A percentile compares a stretch with the other conserved stretches of the same genome.
Evolutionary conservation across 2,329 filamentous ascomycete genomes (phyloP).

Genomic region (Scedosporium dehoogii): DNA sequence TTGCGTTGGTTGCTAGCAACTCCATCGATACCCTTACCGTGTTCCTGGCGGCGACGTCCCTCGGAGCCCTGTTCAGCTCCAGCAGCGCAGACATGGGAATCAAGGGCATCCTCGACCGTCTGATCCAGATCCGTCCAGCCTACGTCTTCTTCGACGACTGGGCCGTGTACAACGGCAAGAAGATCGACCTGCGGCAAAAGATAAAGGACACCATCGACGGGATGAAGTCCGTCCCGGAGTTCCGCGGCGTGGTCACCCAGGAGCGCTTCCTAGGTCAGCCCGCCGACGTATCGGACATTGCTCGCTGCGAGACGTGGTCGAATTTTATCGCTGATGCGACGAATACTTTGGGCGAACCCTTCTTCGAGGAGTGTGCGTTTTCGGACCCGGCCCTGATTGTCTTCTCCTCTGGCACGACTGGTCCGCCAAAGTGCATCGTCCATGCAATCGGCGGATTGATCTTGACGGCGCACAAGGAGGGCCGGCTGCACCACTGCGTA

Average conservation of each 20-base stretch:
- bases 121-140: slow-evolving; percentile 65
- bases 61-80: slow-evolving; percentile 68
- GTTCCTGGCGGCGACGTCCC: slow-evolving; percentile 57
- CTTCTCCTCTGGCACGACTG: slow-evolving; percentile 75
- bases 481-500: slow-evolving; percentile 35
- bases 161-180: slow-evolving; percentile 70
- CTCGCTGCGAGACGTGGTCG: slow-evolving; percentile 33
- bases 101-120: slow-evolving; percentile 64
- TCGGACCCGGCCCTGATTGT: slow-evolving; percentile 68
- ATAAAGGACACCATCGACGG: slow-evolving; percentile 60
- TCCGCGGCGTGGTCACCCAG: slow-evolving; percentile 44
- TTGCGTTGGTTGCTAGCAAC: slow-evolving; percentile 68
- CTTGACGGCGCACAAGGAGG: slow-evolving; percentile 49
- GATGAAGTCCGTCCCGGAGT: slow-evolving; percentile 47
- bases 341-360: neutral
- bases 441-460: slow-evolving; percentile 61
- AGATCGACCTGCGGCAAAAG: slow-evolving; percentile 60
- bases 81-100: slow-evolving; percentile 78
- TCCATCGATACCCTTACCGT: slow-evolving; percentile 64
- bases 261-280: neutral
- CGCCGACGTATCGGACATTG: slow-evolving; percentile 46
- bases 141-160: slow-evolving; percentile 79
- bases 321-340: slow-evolving; percentile 26
- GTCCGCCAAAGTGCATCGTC: slow-evolving; percentile 76
- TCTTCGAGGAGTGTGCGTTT: slow-evolving; percentile 40